A percentile compares a stretch with the other conserved stretches of the same genome.
Evolutionary conservation across 2,329 filamentous ascomycete genomes (phyloP).

Genomic region (Penicillium sp.): DNA sequence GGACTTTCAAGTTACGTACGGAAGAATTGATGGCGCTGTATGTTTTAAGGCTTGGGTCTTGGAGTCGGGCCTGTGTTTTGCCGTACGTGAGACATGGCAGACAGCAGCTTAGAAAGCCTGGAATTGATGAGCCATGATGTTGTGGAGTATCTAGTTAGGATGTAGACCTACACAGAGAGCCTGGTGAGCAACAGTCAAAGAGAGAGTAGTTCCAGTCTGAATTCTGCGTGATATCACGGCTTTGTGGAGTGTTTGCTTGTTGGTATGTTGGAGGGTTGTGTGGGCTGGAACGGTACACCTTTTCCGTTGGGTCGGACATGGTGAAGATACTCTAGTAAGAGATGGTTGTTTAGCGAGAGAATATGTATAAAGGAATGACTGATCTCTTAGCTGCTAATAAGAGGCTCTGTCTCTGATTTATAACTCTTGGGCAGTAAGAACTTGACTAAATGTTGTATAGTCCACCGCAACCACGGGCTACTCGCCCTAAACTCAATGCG

Average conservation of each 20-base stretch:
- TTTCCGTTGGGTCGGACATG: background rate
- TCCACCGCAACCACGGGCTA: no score
- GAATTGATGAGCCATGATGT: background rate
- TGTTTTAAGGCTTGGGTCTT: slow-evolving; percentile 9
- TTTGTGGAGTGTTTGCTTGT: background rate
- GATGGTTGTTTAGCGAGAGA: no score
- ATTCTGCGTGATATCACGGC: slow-evolving; percentile 8
- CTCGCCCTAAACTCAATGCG: no score
- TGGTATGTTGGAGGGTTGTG: background rate
- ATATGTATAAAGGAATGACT: no score
- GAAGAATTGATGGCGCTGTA: slow-evolving; percentile 14
- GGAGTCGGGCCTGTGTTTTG: slow-evolving; percentile 17
- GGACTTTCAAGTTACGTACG: no score
- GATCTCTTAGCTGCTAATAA: no score
- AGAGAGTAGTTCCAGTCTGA: slow-evolving; percentile 22
- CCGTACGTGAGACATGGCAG: slow-evolving; percentile 25
- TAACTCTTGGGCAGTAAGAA: no score
- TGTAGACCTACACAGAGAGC: slow-evolving; percentile 19
- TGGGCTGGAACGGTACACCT: background rate
- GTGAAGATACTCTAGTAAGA: no score
- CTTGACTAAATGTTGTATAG: no score
- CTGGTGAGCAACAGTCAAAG: slow-evolving; percentile 17
- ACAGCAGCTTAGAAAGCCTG: slow-evolving; percentile 20
- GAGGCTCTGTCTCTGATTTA: no score
- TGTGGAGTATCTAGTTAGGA: background rate